phyloP scores from a whole-genome alignment of 352 stramenopile species.

The Globisporangium takayamanum region DNA sequence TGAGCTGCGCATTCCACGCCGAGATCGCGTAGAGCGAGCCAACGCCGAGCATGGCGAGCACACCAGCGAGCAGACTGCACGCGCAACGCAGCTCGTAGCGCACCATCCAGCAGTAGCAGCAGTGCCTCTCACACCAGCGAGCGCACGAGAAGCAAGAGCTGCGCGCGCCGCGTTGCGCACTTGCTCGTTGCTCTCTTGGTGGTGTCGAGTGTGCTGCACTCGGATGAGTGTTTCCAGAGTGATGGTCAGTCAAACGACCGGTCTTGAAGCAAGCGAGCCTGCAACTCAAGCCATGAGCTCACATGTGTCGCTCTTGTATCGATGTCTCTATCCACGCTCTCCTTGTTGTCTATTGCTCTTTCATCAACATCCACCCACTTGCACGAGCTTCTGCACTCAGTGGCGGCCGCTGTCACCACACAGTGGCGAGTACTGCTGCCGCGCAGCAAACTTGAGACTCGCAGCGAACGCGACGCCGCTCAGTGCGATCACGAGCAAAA shows the following conservation, averaged over 20 bases:
- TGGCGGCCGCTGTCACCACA: background rate
- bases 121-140: background rate
- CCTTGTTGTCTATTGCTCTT: background rate
- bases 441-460: constrained; percentile 44
- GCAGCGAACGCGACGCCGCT: constrained; percentile 42
- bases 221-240: too few species aligned
- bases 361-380: background rate
- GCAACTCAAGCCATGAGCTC: too few species aligned
- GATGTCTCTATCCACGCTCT: background rate
- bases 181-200: too few species aligned
- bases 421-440: constrained; percentile 22
- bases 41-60: constrained; percentile 65
- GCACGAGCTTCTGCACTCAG: background rate
- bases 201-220: too few species aligned
- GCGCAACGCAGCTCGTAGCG: constrained; percentile 18
- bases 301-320: too few species aligned
- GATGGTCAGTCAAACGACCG: too few species aligned
- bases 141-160: background rate
- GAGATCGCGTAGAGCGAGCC: constrained; percentile 78
- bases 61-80: constrained; percentile 46
- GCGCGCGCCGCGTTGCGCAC: too few species aligned
- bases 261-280: too few species aligned
- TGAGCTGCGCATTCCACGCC: constrained; percentile 80
- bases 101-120: constrained; percentile 3
- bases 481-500: constrained; percentile 45